These are phyloP conservation scores for Arachnomyces sp. DNA, from an alignment of 2,329 filamentous ascomycete genomes.

Conservation along the genomic window DNA sequence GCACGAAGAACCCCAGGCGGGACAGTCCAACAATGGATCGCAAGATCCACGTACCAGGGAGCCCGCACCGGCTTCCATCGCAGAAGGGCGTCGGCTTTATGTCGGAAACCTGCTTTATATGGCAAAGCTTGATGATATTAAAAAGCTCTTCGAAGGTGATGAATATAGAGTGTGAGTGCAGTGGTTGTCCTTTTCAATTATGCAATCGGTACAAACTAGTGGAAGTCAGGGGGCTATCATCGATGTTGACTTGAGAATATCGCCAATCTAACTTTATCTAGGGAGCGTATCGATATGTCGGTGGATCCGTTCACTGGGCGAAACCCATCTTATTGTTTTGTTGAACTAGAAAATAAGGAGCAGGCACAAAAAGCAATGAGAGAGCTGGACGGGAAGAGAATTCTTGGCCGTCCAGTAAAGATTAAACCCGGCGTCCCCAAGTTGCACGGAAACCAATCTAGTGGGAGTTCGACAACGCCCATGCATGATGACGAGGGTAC, in stretches of 20 bases:
- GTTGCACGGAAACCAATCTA: constrained; percentile 24
- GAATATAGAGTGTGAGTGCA: constrained; percentile 25
- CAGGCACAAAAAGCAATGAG: constrained; percentile 51
- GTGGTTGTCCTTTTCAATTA: neutral
- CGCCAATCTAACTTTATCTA: constrained; percentile 17
- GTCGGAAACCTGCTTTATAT: constrained; percentile 49
- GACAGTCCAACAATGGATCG: too few relatives aligned
- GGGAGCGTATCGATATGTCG: constrained; percentile 57
- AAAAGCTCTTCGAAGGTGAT: constrained; percentile 38
- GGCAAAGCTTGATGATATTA: constrained; percentile 44
- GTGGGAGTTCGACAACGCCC: constrained; percentile 7
- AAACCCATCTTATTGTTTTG: constrained; percentile 68
- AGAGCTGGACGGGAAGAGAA: constrained; percentile 45
- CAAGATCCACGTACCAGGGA: too few relatives aligned
- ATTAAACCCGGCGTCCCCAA: constrained; percentile 59
- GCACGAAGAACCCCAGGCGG: too few relatives aligned
- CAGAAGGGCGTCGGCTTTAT: constrained; percentile 41
- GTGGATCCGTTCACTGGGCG: constrained; percentile 59
- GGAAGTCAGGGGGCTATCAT: neutral
- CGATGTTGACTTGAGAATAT: constrained; percentile 4
- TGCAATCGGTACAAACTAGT: neutral
- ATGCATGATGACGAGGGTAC: constrained; percentile 5
- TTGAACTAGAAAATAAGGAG: constrained; percentile 53
- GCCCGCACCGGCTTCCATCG: constrained; percentile 11
- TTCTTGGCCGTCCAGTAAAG: constrained; percentile 54